These are phyloP conservation scores for Pleurotus tuber-regium DNA, from an alignment of 768 basidiomycete genomes.

Conservation along the genomic window DNA sequence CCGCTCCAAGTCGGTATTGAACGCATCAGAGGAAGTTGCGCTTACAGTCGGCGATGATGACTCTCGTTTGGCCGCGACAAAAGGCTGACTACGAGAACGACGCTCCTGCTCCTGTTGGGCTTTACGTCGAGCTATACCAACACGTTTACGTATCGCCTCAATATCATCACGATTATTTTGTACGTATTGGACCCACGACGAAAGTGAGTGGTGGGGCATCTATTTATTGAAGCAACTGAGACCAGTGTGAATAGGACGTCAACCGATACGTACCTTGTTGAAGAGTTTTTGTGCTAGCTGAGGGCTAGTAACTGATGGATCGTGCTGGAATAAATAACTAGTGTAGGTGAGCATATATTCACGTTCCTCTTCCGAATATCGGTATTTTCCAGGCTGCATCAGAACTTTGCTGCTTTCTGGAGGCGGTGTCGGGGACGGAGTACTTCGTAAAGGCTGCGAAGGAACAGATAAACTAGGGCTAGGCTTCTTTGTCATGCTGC, in stretches of 20 bases:
- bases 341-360: conserved; percentile 46
- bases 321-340: conserved; percentile 42
- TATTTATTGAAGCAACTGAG: conserved; percentile 22
- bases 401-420: conserved; percentile 26
- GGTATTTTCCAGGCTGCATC: conserved; percentile 29
- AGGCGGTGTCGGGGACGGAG: conserved; percentile 47
- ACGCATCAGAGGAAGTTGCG: too few relatives aligned
- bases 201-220: conserved; percentile 57
- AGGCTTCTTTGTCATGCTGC: neutral
- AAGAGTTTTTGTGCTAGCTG: conserved; percentile 37
- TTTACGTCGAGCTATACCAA: conserved; percentile 51
- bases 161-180: conserved; percentile 32
- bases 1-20: conserved; percentile 40
- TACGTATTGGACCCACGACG: conserved; percentile 51
- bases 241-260: neutral
- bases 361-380: conserved; percentile 50
- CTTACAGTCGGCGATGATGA: too few relatives aligned
- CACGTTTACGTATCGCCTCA: conserved; percentile 47
- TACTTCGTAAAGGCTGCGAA: neutral
- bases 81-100: too few relatives aligned
- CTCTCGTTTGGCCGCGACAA: too few relatives aligned
- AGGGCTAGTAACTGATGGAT: conserved; percentile 40
- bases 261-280: conserved; percentile 39
- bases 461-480: too few relatives aligned
- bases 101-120: too few relatives aligned